Conservation (phyloP, 345 rosid genomes). For the Brassica nigra region DNA sequence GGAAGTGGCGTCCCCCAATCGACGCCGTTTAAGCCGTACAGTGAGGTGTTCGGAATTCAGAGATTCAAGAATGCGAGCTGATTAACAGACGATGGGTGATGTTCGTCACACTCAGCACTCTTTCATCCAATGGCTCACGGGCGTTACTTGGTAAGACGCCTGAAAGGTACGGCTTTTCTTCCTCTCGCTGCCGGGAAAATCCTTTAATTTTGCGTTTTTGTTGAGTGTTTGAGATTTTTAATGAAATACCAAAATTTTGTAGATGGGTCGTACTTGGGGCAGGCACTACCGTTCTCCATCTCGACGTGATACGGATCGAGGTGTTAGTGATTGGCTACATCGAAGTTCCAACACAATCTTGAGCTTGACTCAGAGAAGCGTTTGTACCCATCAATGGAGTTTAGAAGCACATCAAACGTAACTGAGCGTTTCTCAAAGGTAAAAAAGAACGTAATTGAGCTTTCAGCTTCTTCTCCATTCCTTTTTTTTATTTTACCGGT, state of each 20-base stretch:
- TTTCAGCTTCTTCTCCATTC: neutral
- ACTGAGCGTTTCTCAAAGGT: no score
- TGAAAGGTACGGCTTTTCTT: constrained; percentile 53
- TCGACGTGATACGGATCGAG: constrained; percentile 87
- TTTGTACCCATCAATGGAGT: constrained; percentile 54
- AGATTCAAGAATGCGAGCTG: constrained; percentile 86
- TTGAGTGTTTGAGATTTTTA: no score
- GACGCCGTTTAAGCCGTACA: constrained; percentile 86
- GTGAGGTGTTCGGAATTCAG: constrained; percentile 77
- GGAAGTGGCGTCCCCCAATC: constrained; percentile 57
- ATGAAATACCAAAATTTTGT: constrained; percentile 18
- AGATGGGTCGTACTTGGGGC: constrained; percentile 92
- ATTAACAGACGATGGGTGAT: constrained; percentile 89
- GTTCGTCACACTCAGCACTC: constrained; percentile 74
- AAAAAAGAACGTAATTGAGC: neutral
- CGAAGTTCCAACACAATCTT: constrained; percentile 87
- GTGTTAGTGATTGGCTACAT: constrained; percentile 81
- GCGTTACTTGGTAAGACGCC: constrained; percentile 74
- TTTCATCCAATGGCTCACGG: constrained; percentile 71
- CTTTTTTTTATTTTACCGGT: neutral
- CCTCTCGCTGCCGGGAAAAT: no score
- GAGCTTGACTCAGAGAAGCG: constrained; percentile 94
- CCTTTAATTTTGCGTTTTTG: no score
- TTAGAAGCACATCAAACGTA: no score
- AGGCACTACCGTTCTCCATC: constrained; percentile 84